Conservation (phyloP, 2,329 filamentous ascomycete genomes). For the Ceratocystis ficicola region DNA sequence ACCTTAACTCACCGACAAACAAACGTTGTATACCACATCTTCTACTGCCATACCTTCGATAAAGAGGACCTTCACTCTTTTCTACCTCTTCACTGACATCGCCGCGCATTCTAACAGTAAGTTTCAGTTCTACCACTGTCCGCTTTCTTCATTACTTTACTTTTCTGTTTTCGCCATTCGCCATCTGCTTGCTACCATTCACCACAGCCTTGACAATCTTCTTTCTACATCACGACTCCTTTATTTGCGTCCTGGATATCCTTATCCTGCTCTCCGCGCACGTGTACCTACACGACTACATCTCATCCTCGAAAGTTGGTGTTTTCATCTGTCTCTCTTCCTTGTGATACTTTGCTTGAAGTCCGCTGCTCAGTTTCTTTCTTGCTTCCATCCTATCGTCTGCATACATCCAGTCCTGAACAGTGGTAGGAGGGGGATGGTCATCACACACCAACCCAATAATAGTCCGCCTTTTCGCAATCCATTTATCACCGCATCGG, state of each 20-base stretch:
- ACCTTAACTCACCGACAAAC: slow-evolving; percentile 22
- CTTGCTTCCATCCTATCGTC: background rate
- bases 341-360: background rate
- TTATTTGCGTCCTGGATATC: background rate
- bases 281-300: background rate
- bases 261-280: slow-evolving; percentile 10
- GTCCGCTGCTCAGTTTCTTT: background rate
- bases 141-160: background rate
- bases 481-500: background rate
- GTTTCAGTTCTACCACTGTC: background rate
- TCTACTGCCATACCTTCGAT: slow-evolving; percentile 20
- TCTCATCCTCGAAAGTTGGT: slow-evolving; percentile 13
- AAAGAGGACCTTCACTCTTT: slow-evolving; percentile 22
- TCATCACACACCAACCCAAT: background rate
- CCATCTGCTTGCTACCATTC: slow-evolving; percentile 4
- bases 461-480: background rate
- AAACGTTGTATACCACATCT: slow-evolving; percentile 21
- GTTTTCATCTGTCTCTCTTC: slow-evolving; percentile 8
- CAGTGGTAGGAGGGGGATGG: background rate
- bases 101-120: slow-evolving; percentile 20
- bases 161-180: background rate
- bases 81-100: slow-evolving; percentile 15
- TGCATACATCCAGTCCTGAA: background rate
- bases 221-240: background rate
- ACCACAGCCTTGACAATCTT: slow-evolving; percentile 5